These are phyloP conservation scores for Metschnikowia borealis DNA, from an alignment of 805 yeast species.

Conservation along the genomic window DNA sequence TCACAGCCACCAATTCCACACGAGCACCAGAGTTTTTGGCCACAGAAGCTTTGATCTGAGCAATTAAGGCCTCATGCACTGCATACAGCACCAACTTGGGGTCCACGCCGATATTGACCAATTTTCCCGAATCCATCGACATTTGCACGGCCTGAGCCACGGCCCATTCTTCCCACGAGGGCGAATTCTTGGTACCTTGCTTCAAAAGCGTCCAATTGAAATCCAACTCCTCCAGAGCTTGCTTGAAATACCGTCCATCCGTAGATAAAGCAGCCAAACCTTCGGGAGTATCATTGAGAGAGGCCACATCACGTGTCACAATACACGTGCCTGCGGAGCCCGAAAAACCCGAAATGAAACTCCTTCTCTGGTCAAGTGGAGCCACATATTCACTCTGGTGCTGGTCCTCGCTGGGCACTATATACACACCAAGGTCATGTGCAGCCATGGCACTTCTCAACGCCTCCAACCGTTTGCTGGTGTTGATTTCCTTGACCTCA, in stretches of 20 bases:
- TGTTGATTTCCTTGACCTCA: conserved; percentile 47
- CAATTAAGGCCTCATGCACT: conserved; percentile 29
- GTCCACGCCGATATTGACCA: conserved; percentile 43
- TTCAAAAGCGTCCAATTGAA: conserved; percentile 55
- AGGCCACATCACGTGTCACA: conserved; percentile 57
- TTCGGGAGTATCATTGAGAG: conserved; percentile 50
- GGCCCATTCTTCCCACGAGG: conserved; percentile 58
- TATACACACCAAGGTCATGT: conserved; percentile 65
- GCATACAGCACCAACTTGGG: conserved; percentile 44
- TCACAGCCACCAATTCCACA: conserved; percentile 42
- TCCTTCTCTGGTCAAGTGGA: conserved; percentile 74
- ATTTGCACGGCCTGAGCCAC: conserved; percentile 47
- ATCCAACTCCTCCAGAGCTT: conserved; percentile 55
- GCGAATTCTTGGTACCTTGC: conserved; percentile 48
- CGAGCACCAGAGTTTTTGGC: conserved; percentile 25
- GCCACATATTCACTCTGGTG: conserved; percentile 92
- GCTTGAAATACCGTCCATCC: conserved; percentile 59
- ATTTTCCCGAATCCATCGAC: conserved; percentile 44
- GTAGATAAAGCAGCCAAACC: conserved; percentile 55
- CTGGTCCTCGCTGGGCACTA: conserved; percentile 85
- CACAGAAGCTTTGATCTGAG: conserved; percentile 26
- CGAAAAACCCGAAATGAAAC: conserved; percentile 80
- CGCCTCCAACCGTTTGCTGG: conserved; percentile 45
- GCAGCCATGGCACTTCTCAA: conserved; percentile 64
- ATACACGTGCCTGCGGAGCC: conserved; percentile 94